phyloP scores from a whole-genome alignment of 176 grass and related monocot genomes.

The Oryza brachyantha region DNA sequence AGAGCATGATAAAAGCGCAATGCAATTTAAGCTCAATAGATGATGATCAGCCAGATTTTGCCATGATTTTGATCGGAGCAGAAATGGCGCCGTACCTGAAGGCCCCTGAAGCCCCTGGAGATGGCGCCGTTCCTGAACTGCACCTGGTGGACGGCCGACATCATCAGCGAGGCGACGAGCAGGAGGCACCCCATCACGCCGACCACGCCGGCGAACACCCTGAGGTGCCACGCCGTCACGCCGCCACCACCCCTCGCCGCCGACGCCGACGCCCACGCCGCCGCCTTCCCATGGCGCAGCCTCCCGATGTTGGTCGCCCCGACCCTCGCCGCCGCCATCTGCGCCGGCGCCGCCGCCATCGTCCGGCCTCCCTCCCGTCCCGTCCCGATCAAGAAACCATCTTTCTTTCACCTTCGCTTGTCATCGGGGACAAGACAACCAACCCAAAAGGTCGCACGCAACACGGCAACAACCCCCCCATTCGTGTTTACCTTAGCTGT shows the following conservation, averaged over 20 bases:
- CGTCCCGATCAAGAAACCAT: neutral
- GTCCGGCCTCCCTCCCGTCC: neutral
- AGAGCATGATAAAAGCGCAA: neutral
- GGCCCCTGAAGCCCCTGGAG: conserved; percentile 34
- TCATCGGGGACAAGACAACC: neutral
- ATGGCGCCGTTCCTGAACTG: conserved; percentile 42
- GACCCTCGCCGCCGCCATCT: neutral
- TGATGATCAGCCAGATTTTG: neutral
- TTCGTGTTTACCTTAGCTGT: conserved; percentile 2
- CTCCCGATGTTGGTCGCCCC: conserved; percentile 47
- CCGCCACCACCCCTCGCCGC: neutral
- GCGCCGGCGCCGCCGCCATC: conserved; percentile 26
- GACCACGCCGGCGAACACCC: conserved; percentile 50
- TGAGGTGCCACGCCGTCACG: conserved; percentile 59
- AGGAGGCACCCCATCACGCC: conserved; percentile 67
- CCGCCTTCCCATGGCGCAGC: conserved; percentile 38
- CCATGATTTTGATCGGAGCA: neutral
- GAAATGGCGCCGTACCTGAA: conserved; percentile 42
- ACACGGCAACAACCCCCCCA: conserved; percentile 22
- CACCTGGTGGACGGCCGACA: conserved; percentile 72
- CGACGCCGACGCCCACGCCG: neutral
- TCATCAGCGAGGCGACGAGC: conserved; percentile 65
- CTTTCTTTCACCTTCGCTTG: neutral
- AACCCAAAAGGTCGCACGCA: neutral
- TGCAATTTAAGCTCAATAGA: neutral